These are phyloP conservation scores for Sphaerobolus stellatus DNA, from an alignment of 1,284 basidiomycete species.

Conservation along the genomic window DNA sequence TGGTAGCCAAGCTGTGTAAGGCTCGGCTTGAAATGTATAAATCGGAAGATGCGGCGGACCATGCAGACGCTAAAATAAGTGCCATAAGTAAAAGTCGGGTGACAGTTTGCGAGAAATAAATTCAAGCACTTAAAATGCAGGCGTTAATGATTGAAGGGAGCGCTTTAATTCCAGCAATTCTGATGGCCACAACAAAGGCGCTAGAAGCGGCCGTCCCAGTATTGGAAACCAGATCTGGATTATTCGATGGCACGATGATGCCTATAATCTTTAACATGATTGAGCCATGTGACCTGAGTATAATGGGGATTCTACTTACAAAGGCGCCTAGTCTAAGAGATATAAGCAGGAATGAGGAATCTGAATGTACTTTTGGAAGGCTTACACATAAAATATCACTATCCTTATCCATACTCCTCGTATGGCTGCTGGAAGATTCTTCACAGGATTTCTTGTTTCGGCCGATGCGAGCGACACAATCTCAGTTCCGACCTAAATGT, in stretches of 20 bases:
- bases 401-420: conserved; percentile 73
- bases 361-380: too few species aligned
- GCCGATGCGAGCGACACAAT: conserved; percentile 84
- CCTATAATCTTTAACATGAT: conserved; percentile 73
- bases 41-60: conserved; percentile 83
- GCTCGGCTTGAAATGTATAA: conserved; percentile 81
- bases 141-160: conserved; percentile 84
- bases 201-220: conserved; percentile 65
- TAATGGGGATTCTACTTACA: too few species aligned
- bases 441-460: conserved; percentile 52
- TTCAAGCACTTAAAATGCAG: conserved; percentile 74
- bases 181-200: conserved; percentile 82
- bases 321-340: too few species aligned
- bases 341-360: too few species aligned
- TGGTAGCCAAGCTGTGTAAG: conserved; percentile 71
- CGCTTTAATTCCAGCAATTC: conserved; percentile 70
- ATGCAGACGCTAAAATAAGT: too few species aligned
- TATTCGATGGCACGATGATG: conserved; percentile 71
- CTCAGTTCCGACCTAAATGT: conserved; percentile 80
- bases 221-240: conserved; percentile 53
- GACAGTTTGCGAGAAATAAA: too few species aligned
- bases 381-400: conserved; percentile 70
- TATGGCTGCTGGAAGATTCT: conserved; percentile 68
- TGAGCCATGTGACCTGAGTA: too few species aligned
- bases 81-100: too few species aligned